Evolutionary conservation across 2,329 filamentous ascomycete genomes (phyloP).

Genomic region (Fusarium chaquense): DNA sequence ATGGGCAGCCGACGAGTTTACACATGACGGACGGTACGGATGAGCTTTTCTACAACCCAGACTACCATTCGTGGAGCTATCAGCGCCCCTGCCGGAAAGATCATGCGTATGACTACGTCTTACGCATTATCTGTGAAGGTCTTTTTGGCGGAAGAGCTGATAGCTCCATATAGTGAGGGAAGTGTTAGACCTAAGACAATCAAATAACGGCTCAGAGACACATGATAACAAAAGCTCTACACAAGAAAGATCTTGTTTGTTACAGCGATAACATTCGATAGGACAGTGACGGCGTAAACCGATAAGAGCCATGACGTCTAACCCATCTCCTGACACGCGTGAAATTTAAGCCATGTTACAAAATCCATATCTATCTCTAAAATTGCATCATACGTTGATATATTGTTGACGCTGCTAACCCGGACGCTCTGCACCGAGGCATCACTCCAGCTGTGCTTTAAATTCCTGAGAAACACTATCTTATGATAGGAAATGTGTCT

Average conservation of each 20-base stretch:
- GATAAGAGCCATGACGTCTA: constrained; percentile 15
- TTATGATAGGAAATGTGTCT: constrained; percentile 1
- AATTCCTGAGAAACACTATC: neutral
- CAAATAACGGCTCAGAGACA: neutral
- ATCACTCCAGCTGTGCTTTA: neutral
- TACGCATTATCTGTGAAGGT: too few species aligned
- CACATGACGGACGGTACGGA: neutral
- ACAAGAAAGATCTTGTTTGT: neutral
- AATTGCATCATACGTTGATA: constrained; percentile 25
- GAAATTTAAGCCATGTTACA: neutral
- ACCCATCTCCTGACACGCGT: neutral
- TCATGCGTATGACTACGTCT: too few species aligned
- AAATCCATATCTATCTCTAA: constrained; percentile 1
- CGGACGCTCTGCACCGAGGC: neutral
- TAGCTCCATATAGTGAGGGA: too few species aligned
- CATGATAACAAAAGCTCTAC: constrained; percentile 8
- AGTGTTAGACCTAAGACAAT: too few species aligned
- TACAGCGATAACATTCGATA: neutral
- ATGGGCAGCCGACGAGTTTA: neutral
- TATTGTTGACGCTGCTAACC: neutral
- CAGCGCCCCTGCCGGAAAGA: too few species aligned
- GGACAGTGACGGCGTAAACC: neutral
- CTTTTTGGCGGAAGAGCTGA: too few species aligned
- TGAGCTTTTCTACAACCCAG: neutral
- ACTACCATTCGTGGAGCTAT: too few species aligned